Evolutionary conservation across 345 rosid genomes (phyloP), one percentile per base, ranked within the genome.

Genomic region (Viola odorata): DNA sequence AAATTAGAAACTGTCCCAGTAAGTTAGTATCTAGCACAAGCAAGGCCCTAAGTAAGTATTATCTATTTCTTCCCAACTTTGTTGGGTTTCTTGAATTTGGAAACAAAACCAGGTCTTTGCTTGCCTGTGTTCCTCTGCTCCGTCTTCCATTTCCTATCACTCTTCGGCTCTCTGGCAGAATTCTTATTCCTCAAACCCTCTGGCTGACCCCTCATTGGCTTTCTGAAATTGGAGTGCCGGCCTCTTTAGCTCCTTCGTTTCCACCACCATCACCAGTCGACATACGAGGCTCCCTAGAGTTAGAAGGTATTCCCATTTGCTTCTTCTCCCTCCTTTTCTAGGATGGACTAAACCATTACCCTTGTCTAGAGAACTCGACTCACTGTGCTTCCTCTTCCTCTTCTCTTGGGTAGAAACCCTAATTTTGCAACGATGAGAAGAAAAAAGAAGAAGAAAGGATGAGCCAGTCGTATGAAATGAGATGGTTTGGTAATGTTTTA

Each of bases 371-470:
- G 39, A 47, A 38, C 52, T 60, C n/a, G 11, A 63, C 48, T 62
- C 64, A 55, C 69, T 63, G 50, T 13, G 55, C 55, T 64, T 75
- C 63, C 62, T 48, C 55, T 69, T 76, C 38, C 62, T 48, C 55
- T 69, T 76, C 38, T 40, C 63, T 12, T 51, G 38, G 32, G 32
- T 23, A 2, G 32, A 23, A 23, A 23, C 32, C 32, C 32, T 23
- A 23, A 23, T 23, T 23, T 23, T 23, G 32, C 32, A 23, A 23
- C 32, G 32, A 23, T 23, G 32, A 23, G 32, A 23, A 23, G 32
- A 23, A 23, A 23, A 23, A 23, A 23, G 32, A 23, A 23, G 32
- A 23, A 23, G 32, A 23, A 23, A 23, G 32, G 32, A 23, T 23
- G 32, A 23, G 32, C 32, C n/a, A n/a, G n/a, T 23, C 32, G 32